Evolutionary conservation across 805 yeast species (phyloP).

Genomic region (Nakazawaea laoshanensis): DNA sequence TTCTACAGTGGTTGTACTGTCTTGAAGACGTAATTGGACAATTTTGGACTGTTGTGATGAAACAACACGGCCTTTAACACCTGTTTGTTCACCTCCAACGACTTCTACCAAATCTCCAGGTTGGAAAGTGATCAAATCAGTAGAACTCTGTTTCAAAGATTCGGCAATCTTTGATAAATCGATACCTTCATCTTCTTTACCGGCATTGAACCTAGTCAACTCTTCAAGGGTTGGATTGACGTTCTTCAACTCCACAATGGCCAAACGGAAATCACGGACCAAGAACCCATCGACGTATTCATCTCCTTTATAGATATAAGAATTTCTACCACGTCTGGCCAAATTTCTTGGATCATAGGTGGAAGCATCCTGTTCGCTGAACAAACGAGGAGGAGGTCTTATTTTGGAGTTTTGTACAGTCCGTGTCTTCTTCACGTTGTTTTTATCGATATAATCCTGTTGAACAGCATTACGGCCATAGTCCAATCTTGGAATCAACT

Average conservation of each 20-base stretch:
- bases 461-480: constrained; percentile 56
- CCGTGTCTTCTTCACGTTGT: constrained; percentile 28
- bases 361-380: constrained; percentile 83
- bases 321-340: constrained; percentile 53
- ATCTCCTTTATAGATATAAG: constrained; percentile 73
- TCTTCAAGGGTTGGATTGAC: constrained; percentile 88
- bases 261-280: constrained; percentile 77
- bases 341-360: constrained; percentile 72
- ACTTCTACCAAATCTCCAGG: constrained; percentile 94
- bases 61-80: constrained; percentile 72
- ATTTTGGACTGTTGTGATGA: constrained; percentile 52
- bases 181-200: constrained; percentile 75
- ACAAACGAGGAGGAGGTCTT: constrained; percentile 80
- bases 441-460: constrained; percentile 14
- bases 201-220: constrained; percentile 69
- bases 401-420: constrained; percentile 46
- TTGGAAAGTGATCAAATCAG: constrained; percentile 58
- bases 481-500: constrained; percentile 87
- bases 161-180: constrained; percentile 84
- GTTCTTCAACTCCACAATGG: constrained; percentile 65
- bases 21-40: constrained; percentile 40
- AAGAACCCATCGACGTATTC: constrained; percentile 87
- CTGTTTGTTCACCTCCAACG: constrained; percentile 87
- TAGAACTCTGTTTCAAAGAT: constrained; percentile 60
- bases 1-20: constrained; percentile 53